Conservation (phyloP, 495 filamentous ascomycete genomes). For the Physcia stellaris region DNA sequence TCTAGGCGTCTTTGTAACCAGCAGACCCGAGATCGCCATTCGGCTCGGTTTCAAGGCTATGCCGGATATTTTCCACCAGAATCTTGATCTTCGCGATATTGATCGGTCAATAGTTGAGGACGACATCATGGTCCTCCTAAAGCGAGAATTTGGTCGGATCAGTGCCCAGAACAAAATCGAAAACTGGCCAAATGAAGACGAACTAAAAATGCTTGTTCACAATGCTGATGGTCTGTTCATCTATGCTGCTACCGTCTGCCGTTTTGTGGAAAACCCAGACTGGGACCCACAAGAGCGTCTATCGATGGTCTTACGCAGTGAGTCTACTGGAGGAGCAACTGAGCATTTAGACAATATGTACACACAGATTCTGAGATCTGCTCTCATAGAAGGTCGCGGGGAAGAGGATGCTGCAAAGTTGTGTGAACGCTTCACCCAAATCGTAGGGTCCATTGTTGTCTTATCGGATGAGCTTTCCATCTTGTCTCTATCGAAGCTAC, state of each 20-base stretch:
- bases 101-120: constrained; percentile 8
- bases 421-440: constrained; percentile 1
- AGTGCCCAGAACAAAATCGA: constrained; percentile 5
- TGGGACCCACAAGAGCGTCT: constrained; percentile 3
- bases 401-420: not conserved
- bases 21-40: constrained; percentile 33
- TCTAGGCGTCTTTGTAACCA: constrained; percentile 25
- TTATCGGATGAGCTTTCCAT: constrained; percentile 1
- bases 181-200: constrained; percentile 27
- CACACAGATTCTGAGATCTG: not conserved
- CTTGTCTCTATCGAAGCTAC: not conserved
- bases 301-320: not conserved
- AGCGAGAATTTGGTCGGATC: constrained; percentile 17
- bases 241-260: constrained; percentile 28
- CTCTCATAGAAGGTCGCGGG: not conserved
- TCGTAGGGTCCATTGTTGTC: constrained; percentile 6
- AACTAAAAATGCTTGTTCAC: constrained; percentile 19
- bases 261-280: constrained; percentile 16
- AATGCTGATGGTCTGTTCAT: constrained; percentile 32
- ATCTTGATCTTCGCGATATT: constrained; percentile 15
- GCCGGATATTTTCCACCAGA: constrained; percentile 11
- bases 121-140: constrained; percentile 20
- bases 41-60: constrained; percentile 19
- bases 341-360: constrained; percentile 6
- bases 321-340: not conserved